Percentiles rank a stretch among this genome's conserved stretches.
Evolutionary conservation across 352 stramenopile genomes (phyloP).

Genomic region (Aphanomyces euteiches): DNA sequence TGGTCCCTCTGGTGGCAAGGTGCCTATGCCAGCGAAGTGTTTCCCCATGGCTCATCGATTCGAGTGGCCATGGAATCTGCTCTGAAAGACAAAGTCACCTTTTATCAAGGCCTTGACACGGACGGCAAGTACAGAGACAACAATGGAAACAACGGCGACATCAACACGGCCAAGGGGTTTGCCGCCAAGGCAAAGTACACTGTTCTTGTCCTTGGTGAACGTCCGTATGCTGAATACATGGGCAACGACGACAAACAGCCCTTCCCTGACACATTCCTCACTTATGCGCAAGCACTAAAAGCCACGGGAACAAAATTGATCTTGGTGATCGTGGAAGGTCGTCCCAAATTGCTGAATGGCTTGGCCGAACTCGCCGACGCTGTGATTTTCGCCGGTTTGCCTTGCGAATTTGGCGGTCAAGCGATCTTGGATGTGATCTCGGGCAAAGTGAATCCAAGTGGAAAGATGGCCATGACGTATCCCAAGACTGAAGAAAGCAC

Average conservation of each 20-base stretch:
- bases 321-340: constrained; percentile 58
- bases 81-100: constrained; percentile 30
- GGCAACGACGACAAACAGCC: constrained; percentile 58
- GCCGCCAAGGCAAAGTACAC: constrained; percentile 56
- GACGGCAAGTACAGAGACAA: constrained; percentile 34
- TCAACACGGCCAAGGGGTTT: constrained; percentile 50
- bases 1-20: constrained; percentile 86
- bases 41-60: constrained; percentile 62
- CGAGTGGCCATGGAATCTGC: constrained; percentile 48
- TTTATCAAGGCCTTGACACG: constrained; percentile 38
- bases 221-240: constrained; percentile 76
- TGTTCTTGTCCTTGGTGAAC: constrained; percentile 74
- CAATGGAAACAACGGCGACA: constrained; percentile 36
- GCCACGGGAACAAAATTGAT: constrained; percentile 64
- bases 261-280: constrained; percentile 51
- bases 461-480: constrained; percentile 78
- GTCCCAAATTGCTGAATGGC: constrained; percentile 55
- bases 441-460: constrained; percentile 67
- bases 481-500: constrained; percentile 40
- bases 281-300: constrained; percentile 56
- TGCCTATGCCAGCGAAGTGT: constrained; percentile 38
- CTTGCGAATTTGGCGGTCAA: constrained; percentile 71
- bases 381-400: constrained; percentile 65
- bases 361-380: constrained; percentile 48
- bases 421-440: constrained; percentile 68